A percentile compares a stretch with the other conserved stretches of the same genome.
Evolutionary conservation across 2,329 filamentous ascomycete genomes (phyloP).

Genomic region (Gyromitra esculenta): DNA sequence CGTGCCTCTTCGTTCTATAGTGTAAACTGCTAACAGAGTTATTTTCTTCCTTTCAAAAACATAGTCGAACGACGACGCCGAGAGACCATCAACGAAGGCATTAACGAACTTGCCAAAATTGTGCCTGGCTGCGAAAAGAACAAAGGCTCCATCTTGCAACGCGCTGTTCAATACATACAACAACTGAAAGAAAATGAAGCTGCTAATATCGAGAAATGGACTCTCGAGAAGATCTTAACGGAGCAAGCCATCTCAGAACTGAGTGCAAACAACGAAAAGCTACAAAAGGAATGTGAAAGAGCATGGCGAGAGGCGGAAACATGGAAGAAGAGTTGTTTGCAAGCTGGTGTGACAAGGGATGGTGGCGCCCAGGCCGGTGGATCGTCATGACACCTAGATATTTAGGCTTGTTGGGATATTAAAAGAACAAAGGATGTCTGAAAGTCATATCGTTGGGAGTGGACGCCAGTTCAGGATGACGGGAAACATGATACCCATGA

Average conservation of each 20-base stretch:
- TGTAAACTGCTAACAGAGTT: slow-evolving; percentile 56
- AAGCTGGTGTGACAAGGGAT: slow-evolving; percentile 55
- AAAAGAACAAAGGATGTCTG: slow-evolving; percentile 34
- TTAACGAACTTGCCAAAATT: slow-evolving; percentile 97
- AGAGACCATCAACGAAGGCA: slow-evolving; percentile 98
- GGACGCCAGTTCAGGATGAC: slow-evolving; percentile 39
- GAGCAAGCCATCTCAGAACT: slow-evolving; percentile 91
- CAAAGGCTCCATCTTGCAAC: slow-evolving; percentile 94
- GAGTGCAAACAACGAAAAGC: slow-evolving; percentile 84
- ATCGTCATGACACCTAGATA: slow-evolving; percentile 53
- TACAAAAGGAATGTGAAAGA: slow-evolving; percentile 80
- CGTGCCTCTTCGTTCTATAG: not conserved
- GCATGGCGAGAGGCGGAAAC: slow-evolving; percentile 80
- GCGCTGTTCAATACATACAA: slow-evolving; percentile 91
- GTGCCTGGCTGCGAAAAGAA: slow-evolving; percentile 99
- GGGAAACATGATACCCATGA: slow-evolving; percentile 48
- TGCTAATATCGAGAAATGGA: slow-evolving; percentile 94
- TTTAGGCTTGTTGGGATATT: slow-evolving; percentile 37
- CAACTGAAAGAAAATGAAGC: slow-evolving; percentile 94
- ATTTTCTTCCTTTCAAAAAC: slow-evolving; percentile 43
- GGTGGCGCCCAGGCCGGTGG: slow-evolving; percentile 50
- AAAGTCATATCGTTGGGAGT: slow-evolving; percentile 40
- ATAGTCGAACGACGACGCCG: slow-evolving; percentile 93
- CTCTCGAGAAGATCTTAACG: slow-evolving; percentile 85
- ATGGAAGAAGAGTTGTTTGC: slow-evolving; percentile 71